Conservation (phyloP, 2,329 filamentous ascomycete species). For the Diaporthe citri region DNA sequence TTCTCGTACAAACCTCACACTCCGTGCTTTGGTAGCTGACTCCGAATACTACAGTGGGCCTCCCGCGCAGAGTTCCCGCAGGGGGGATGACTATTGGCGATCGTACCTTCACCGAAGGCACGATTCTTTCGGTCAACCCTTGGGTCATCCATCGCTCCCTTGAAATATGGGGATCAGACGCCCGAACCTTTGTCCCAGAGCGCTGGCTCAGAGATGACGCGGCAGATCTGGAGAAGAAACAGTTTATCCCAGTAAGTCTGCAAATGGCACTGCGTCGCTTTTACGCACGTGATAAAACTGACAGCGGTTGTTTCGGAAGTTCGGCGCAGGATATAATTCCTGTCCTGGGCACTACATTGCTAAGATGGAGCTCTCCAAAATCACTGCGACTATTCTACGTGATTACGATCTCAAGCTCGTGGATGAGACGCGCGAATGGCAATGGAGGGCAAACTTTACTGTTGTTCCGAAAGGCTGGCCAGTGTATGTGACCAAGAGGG, state of each 20-base stretch:
- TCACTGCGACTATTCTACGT: conserved; percentile 12
- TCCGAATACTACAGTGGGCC: conserved; percentile 36
- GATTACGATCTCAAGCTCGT: conserved; percentile 42
- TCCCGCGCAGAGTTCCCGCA: conserved; percentile 46
- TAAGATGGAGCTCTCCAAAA: conserved; percentile 26
- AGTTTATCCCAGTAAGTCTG: conserved; percentile 42
- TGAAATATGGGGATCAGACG: conserved; percentile 44
- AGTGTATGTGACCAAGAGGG: conserved; percentile 38
- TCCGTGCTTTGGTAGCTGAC: background rate
- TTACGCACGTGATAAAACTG: background rate
- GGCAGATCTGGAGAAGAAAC: conserved; percentile 41
- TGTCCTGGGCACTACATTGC: conserved; percentile 25
- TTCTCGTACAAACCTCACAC: background rate
- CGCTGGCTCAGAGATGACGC: conserved; percentile 43
- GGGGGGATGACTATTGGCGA: conserved; percentile 46
- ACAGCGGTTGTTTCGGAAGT: background rate
- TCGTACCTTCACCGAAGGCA: conserved; percentile 46
- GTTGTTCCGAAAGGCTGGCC: conserved; percentile 44
- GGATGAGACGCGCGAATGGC: conserved; percentile 44
- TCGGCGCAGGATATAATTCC: conserved; percentile 21
- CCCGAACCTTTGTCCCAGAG: conserved; percentile 43
- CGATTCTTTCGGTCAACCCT: conserved; percentile 44
- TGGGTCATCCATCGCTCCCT: conserved; percentile 47
- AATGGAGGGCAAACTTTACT: conserved; percentile 45
- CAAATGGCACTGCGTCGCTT: background rate